phyloP scores from a whole-genome alignment of 148 eudicot genomes.

The Polygonum maritimum region DNA sequence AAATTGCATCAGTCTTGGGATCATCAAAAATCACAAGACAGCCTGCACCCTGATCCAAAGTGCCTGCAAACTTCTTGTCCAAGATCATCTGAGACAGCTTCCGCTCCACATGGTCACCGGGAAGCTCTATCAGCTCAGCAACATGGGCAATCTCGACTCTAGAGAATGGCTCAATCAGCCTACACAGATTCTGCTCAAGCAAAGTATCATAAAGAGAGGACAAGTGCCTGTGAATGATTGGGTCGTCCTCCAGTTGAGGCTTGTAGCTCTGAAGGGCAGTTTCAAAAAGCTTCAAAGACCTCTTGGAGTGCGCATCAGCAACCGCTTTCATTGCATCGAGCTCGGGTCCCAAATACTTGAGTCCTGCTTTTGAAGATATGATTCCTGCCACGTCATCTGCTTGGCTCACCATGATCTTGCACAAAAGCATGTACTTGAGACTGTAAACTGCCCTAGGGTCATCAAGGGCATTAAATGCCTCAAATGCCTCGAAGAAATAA shows the following conservation, averaged over 20 bases:
- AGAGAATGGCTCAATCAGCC: constrained; percentile 41
- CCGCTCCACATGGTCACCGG: constrained; percentile 39
- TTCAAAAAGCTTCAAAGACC: constrained; percentile 38
- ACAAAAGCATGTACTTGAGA: constrained; percentile 39
- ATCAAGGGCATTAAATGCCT: constrained; percentile 42
- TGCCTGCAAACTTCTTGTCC: constrained; percentile 42
- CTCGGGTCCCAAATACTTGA: constrained; percentile 41
- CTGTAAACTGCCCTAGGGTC: constrained; percentile 45
- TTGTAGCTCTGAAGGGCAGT: constrained; percentile 30
- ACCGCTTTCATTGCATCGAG: constrained; percentile 50
- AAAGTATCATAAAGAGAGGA: constrained; percentile 37
- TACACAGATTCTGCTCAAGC: constrained; percentile 43
- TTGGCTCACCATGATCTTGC: constrained; percentile 47
- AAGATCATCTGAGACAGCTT: constrained; percentile 42
- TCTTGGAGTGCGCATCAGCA: constrained; percentile 42
- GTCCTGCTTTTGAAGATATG: constrained; percentile 39
- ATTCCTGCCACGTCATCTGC: constrained; percentile 48
- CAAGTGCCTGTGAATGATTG: constrained; percentile 39
- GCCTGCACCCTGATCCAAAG: constrained; percentile 45
- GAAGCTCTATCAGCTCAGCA: constrained; percentile 37
- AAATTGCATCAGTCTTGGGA: constrained; percentile 40
- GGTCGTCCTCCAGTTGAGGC: constrained; percentile 39
- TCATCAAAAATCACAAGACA: constrained; percentile 36
- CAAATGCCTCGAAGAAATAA: constrained; percentile 43
- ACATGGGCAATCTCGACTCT: constrained; percentile 38